Conservation (phyloP, 2,329 filamentous ascomycete genomes). For the Diaporthe sp. region DNA sequence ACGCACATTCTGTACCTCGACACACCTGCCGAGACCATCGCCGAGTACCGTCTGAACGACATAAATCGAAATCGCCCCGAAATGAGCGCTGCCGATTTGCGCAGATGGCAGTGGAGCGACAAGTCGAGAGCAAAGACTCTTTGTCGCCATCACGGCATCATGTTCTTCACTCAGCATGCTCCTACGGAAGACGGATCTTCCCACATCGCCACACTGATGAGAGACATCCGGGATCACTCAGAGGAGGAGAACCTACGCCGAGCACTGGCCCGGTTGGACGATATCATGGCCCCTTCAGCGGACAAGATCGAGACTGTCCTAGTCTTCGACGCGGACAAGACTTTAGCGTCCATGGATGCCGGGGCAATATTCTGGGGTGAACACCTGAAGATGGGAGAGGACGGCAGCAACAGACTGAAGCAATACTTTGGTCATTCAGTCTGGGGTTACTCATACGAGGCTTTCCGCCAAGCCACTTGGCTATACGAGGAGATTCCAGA, state of each 20-base stretch:
- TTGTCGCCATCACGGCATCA: conserved; percentile 61
- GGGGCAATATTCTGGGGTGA: conserved; percentile 64
- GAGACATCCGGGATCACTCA: conserved; percentile 55
- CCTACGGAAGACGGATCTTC: neutral
- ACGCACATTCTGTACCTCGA: conserved; percentile 73
- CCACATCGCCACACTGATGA: conserved; percentile 49
- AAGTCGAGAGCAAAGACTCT: conserved; percentile 56
- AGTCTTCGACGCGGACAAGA: conserved; percentile 72
- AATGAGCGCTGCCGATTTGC: conserved; percentile 55
- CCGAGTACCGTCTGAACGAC: conserved; percentile 56
- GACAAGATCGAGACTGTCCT: conserved; percentile 59
- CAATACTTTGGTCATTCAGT: conserved; percentile 61
- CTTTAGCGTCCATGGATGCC: conserved; percentile 65
- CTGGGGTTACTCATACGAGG: conserved; percentile 63
- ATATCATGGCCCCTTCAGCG: conserved; percentile 46
- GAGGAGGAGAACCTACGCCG: conserved; percentile 55
- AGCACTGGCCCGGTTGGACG: conserved; percentile 52
- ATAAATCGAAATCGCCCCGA: conserved; percentile 51
- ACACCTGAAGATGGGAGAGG: conserved; percentile 26
- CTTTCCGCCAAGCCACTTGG: conserved; percentile 68
- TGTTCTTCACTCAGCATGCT: conserved; percentile 55
- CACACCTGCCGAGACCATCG: conserved; percentile 53
- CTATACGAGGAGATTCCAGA: conserved; percentile 64
- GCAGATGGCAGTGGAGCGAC: conserved; percentile 64
- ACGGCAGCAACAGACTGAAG: conserved; percentile 52